A percentile compares a stretch with the other conserved stretches of the same genome.
Conservation (phyloP, 306 rosid species). For the Oemleria cerasiformis region DNA sequence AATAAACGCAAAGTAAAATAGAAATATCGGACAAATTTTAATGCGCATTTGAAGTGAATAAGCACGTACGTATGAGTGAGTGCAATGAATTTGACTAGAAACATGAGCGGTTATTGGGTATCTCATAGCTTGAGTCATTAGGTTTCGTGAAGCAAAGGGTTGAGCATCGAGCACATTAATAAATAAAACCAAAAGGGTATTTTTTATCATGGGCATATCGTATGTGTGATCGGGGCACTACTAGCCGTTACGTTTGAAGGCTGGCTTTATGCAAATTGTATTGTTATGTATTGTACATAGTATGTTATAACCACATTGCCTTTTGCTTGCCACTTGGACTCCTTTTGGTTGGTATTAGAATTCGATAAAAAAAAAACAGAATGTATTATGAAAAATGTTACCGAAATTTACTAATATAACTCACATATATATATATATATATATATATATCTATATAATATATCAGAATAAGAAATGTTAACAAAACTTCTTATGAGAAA, state of each 20-base stretch:
- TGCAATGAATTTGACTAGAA: too few relatives aligned
- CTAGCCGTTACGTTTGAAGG: slow-evolving; percentile 22
- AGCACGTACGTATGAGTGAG: not conserved
- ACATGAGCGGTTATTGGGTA: not conserved
- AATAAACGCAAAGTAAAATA: too few relatives aligned
- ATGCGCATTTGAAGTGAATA: too few relatives aligned
- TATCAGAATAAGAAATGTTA: too few relatives aligned
- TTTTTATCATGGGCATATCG: not conserved
- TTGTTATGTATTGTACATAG: not conserved
- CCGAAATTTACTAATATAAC: too few relatives aligned
- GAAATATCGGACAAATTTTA: too few relatives aligned
- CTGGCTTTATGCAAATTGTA: slow-evolving; percentile 8
- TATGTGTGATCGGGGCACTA: not conserved
- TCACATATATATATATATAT: too few relatives aligned
- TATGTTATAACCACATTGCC: not conserved
- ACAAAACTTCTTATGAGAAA: too few relatives aligned
- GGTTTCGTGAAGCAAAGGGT: slow-evolving; percentile 22
- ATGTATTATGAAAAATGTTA: too few relatives aligned
- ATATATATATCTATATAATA: too few relatives aligned
- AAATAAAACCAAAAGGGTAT: not conserved
- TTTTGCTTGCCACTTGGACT: not conserved
- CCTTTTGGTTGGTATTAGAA: too few relatives aligned
- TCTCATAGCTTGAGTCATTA: slow-evolving; percentile 6
- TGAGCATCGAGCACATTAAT: slow-evolving; percentile 7
- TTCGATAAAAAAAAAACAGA: too few relatives aligned